Evolutionary conservation across 257 asterid genomes (phyloP), one percentile per base, ranked within the genome.

Genomic region (Perilla frutescens): DNA sequence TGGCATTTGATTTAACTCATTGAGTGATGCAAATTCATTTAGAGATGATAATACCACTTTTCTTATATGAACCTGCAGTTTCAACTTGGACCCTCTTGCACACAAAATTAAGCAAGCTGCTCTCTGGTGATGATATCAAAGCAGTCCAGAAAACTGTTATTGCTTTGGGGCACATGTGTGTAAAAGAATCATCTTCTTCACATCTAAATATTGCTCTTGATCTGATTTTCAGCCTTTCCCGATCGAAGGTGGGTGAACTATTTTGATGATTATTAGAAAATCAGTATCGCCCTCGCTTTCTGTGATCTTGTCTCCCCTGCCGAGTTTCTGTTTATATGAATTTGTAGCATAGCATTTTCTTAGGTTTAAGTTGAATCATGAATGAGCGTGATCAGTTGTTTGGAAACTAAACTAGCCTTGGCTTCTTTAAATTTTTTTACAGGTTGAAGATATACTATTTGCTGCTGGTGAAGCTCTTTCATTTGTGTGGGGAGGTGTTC

Each of bases 391-490:
- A 64, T 56, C 41, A 31, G 8, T 50, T 68, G 14, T 53, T 70
- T 72, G 73, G 63, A 65, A 36, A 51, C 36, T 44, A 59, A 54
- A n/a, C 65, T 48, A 60, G 39, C 53, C 36, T 56, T 62, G 45
- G 63, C 66, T 50, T 36, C 53, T 63, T 53, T 56, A 58, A 68
- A 34, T 7, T 15, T 62, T 77, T 78, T 70, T 62, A 72, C 86
- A 94, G 99, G 97, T 89, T 62, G 99, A 95, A 77, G 99, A 95
- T 81, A 80, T 86, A 87, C 83, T 95, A 75, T 95, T 95, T 89
- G 96, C 96, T 81, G 99, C 98, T 79, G 99, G 99, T 53, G 99
- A 95, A 87, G 98, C 99, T 62, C 88, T 95, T 80, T 87, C 99
- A 72, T 95, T 95, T 84, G 56, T 90, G 84, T 95, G 98, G 98